Evolutionary conservation across 2,329 filamentous ascomycete genomes (phyloP).

Genomic region (Hypoxylon sp.): DNA sequence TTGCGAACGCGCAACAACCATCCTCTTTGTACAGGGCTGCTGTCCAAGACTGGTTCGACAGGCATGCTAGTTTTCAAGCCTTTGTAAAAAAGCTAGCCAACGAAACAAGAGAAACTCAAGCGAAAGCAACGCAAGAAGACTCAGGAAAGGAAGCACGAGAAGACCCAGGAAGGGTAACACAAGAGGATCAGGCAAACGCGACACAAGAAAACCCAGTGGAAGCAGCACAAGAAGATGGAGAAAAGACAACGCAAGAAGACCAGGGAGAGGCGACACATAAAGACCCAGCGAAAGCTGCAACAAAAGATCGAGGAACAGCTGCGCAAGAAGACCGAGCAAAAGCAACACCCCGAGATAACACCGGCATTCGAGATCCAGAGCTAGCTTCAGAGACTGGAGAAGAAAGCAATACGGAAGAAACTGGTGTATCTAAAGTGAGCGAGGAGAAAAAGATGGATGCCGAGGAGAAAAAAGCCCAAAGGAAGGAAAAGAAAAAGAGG

Average conservation of each 20-base stretch:
- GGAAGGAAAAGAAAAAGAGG: slow-evolving; percentile 21
- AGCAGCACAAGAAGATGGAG: no score
- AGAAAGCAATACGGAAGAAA: not conserved
- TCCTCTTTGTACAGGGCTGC: not conserved
- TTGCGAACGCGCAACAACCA: not conserved
- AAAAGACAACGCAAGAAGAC: no score
- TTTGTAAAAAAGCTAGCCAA: not conserved
- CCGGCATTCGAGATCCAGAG: not conserved
- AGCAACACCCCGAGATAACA: not conserved
- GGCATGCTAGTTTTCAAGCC: no score
- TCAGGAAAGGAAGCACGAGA: not conserved
- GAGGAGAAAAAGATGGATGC: not conserved
- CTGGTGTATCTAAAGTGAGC: not conserved
- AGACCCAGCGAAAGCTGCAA: no score
- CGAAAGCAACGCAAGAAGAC: no score
- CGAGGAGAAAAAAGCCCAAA: slow-evolving; percentile 10
- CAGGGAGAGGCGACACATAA: no score
- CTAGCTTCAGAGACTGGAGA: not conserved
- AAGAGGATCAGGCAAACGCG: no score
- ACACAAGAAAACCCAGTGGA: no score
- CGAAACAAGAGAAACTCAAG: no score
- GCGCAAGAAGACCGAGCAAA: not conserved
- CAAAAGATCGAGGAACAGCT: no score
- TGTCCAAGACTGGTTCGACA: not conserved
- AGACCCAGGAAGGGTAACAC: not conserved